These are phyloP conservation scores for Teunomyces kruisii DNA, from an alignment of 805 yeast genomes.

Conservation along the genomic window DNA sequence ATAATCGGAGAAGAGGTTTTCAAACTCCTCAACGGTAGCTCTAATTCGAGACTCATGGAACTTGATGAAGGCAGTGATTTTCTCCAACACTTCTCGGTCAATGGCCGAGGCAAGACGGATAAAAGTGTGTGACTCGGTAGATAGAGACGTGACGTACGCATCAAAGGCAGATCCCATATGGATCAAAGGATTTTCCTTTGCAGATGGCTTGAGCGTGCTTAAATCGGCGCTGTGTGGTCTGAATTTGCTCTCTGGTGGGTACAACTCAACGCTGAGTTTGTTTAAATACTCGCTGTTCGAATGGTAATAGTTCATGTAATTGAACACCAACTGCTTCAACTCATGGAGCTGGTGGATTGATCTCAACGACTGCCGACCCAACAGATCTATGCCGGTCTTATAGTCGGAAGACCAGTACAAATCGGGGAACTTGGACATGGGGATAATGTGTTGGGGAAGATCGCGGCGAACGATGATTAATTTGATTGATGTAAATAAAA, in stretches of 20 bases:
- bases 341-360: conserved; percentile 43
- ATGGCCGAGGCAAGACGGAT: conserved; percentile 30
- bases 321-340: conserved; percentile 35
- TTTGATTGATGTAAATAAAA: neutral
- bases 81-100: conserved; percentile 33
- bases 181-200: neutral
- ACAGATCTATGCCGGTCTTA: conserved; percentile 31
- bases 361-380: conserved; percentile 28
- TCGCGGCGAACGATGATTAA: neutral
- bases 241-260: neutral
- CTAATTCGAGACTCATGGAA: conserved; percentile 34
- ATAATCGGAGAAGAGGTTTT: conserved; percentile 26
- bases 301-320: conserved; percentile 35
- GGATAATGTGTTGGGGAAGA: conserved; percentile 1
- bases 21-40: conserved; percentile 20
- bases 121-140: conserved; percentile 23
- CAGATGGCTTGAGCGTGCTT: neutral
- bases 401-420: conserved; percentile 45
- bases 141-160: conserved; percentile 18
- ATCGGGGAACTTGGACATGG: conserved; percentile 27
- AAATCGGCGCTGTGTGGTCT: neutral
- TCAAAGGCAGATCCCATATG: conserved; percentile 10
- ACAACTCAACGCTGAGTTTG: conserved; percentile 15
- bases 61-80: conserved; percentile 35
- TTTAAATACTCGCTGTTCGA: conserved; percentile 34